Evolutionary conservation across 2,329 filamentous ascomycete species (phyloP).

Genomic region (Delphinella strobiligena): DNA sequence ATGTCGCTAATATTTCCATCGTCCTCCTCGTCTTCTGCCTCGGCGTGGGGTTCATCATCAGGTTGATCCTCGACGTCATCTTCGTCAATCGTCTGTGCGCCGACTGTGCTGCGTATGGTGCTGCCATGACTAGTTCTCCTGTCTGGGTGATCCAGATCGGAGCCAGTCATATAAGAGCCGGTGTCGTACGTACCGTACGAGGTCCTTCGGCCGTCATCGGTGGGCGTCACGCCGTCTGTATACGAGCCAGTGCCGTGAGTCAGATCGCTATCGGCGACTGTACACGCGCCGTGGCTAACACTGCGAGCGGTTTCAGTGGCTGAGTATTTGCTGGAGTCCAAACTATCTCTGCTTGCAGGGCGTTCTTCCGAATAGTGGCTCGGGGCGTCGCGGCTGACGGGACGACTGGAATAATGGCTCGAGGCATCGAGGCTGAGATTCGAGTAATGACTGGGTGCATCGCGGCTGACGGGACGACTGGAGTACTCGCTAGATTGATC

Average conservation of each 20-base stretch:
- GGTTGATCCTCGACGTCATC: conserved; percentile 15
- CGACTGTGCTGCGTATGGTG: conserved; percentile 23
- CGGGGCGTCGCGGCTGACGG: conserved; percentile 5
- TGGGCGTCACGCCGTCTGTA: conserved; percentile 14
- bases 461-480: conserved; percentile 6
- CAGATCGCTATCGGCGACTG: conserved; percentile 10
- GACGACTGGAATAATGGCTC: conserved; percentile 1
- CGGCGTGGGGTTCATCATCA: too few relatives aligned
- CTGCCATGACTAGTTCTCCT: conserved; percentile 33
- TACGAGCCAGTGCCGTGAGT: conserved; percentile 20
- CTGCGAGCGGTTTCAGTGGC: conserved; percentile 5
- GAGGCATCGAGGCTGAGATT: conserved; percentile 1
- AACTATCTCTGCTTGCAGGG: conserved; percentile 6
- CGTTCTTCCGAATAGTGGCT: conserved; percentile 6
- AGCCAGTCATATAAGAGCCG: conserved; percentile 38
- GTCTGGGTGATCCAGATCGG: conserved; percentile 23
- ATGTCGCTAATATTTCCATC: conserved; percentile 10
- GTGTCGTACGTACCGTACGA: conserved; percentile 34
- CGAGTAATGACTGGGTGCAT: conserved; percentile 4
- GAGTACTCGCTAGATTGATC: conserved; percentile 11
- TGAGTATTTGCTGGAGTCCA: conserved; percentile 5
- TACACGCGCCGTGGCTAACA: conserved; percentile 13
- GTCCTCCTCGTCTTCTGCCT: conserved; percentile 13
- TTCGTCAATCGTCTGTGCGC: conserved; percentile 12
- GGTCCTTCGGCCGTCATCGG: conserved; percentile 21